phyloP scores from a whole-genome alignment of 1,139 yeast species.

The Yamadazyma triangularis region DNA sequence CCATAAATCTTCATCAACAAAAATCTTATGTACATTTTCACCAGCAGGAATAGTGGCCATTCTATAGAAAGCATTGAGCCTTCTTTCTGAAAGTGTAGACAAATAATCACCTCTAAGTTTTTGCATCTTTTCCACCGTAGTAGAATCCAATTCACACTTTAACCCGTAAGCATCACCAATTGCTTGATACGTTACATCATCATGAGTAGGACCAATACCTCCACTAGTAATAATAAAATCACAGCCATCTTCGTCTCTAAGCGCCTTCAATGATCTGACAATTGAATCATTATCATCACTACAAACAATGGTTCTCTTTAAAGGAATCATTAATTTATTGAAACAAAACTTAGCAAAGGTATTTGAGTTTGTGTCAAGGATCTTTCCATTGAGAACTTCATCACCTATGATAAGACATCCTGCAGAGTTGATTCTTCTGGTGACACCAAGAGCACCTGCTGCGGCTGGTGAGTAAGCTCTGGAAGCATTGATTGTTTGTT shows the following conservation, averaged over 20 bases:
- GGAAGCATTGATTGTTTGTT: too few species aligned
- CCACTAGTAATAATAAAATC: slow-evolving; percentile 80
- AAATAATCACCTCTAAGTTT: slow-evolving; percentile 40
- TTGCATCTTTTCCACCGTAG: slow-evolving; percentile 59
- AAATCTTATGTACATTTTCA: slow-evolving; percentile 42
- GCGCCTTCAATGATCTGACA: too few species aligned
- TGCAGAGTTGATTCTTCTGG: slow-evolving; percentile 27
- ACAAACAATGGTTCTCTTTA: slow-evolving; percentile 64
- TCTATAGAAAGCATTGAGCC: slow-evolving; percentile 55
- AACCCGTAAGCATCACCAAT: slow-evolving; percentile 60
- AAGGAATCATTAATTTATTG: slow-evolving; percentile 42
- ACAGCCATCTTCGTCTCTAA: slow-evolving; percentile 43
- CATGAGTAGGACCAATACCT: slow-evolving; percentile 87
- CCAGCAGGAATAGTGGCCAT: slow-evolving; percentile 72
- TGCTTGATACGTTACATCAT: slow-evolving; percentile 76
- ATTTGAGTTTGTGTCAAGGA: slow-evolving; percentile 71
- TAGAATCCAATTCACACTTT: slow-evolving; percentile 48
- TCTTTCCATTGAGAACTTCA: slow-evolving; percentile 85
- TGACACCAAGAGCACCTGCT: too few species aligned
- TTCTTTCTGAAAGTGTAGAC: slow-evolving; percentile 35
- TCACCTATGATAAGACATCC: slow-evolving; percentile 73
- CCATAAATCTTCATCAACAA: slow-evolving; percentile 61
- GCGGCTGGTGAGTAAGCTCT: too few species aligned
- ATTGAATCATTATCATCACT: too few species aligned
- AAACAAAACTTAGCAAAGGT: slow-evolving; percentile 71